Evolutionary conservation across 1,139 yeast genomes (phyloP).

Genomic region (Debaryomycetaceae sp.): DNA sequence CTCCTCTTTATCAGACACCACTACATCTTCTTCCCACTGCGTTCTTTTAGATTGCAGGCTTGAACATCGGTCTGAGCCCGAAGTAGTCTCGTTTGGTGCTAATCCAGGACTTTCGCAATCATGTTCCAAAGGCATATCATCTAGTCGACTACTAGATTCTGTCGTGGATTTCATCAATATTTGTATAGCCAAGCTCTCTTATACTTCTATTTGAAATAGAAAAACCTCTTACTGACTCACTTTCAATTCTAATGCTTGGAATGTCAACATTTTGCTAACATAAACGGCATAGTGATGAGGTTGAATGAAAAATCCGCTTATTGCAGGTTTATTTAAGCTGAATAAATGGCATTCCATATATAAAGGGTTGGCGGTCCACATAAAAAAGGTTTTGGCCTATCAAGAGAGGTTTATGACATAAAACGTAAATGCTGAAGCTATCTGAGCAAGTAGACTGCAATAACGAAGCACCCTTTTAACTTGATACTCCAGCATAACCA

Average conservation of each 20-base stretch:
- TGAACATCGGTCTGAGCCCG: background rate
- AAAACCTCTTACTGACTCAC: no score
- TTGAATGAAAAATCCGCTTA: background rate
- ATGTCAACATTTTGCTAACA: background rate
- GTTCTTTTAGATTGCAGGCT: background rate
- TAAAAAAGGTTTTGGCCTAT: background rate
- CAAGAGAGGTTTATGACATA: background rate
- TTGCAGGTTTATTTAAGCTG: background rate
- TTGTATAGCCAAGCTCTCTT: no score
- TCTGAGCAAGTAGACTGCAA: no score
- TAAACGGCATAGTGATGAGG: background rate
- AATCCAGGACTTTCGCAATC: background rate
- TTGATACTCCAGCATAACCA: no score
- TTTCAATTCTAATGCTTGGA: background rate
- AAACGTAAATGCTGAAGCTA: no score
- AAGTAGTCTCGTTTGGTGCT: background rate
- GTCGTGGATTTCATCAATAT: background rate
- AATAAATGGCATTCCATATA: background rate
- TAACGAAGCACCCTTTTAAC: no score
- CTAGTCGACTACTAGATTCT: background rate
- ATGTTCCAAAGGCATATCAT: background rate
- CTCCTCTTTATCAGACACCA: constrained; percentile 1
- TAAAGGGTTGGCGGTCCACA: background rate
- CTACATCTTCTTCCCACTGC: constrained; percentile 1
- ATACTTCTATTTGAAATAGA: no score